Conservation (phyloP, 768 basidiomycete species). For the Agaricus subrufescens region DNA sequence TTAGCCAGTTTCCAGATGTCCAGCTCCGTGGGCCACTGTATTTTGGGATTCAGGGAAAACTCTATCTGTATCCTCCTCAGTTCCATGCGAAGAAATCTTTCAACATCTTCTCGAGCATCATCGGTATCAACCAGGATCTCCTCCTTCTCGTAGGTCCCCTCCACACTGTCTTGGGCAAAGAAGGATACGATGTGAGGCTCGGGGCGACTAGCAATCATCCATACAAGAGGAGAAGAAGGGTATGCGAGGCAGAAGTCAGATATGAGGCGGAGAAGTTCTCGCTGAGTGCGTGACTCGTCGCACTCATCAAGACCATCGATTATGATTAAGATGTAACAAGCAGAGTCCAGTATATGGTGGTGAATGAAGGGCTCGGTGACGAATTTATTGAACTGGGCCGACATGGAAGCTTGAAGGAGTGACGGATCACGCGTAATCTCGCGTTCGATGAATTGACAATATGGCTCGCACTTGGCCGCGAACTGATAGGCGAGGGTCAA, state of each 20-base stretch:
- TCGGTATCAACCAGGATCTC: too few species aligned
- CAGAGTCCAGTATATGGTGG: too few species aligned
- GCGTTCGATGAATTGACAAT: conserved; percentile 3
- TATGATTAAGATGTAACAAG: neutral
- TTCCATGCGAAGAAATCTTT: too few species aligned
- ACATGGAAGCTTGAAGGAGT: conserved; percentile 5
- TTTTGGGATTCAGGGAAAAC: too few species aligned
- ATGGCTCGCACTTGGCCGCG: neutral
- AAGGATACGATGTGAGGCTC: too few species aligned
- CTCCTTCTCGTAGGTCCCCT: too few species aligned
- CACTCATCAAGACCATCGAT: too few species aligned
- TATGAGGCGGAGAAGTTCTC: neutral
- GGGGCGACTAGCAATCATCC: neutral
- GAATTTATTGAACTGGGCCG: conserved; percentile 12
- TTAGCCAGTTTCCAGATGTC: neutral
- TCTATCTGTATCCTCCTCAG: too few species aligned
- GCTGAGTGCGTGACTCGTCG: too few species aligned
- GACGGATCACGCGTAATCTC: conserved; percentile 7
- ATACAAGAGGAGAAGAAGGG: neutral
- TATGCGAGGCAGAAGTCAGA: neutral
- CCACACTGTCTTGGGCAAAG: too few species aligned
- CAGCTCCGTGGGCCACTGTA: neutral
- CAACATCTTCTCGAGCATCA: too few species aligned
- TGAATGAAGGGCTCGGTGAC: conserved; percentile 11
- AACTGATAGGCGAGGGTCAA: conserved; percentile 18